Conservation (phyloP, 1,139 yeast species). For the Hanseniaspora gamundiae region DNA sequence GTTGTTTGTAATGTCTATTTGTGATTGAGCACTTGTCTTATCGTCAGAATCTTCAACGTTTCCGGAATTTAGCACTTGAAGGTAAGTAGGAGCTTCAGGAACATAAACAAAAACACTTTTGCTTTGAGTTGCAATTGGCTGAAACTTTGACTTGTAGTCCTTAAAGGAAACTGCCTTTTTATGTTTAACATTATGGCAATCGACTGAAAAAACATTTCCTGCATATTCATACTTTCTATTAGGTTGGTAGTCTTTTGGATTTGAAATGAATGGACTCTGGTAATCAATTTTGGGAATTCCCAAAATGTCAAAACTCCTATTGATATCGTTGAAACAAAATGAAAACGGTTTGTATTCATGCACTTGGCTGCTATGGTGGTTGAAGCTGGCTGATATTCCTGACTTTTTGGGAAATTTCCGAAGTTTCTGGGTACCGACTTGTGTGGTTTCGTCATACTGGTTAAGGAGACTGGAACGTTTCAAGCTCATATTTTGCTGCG, state of each 20-base stretch:
- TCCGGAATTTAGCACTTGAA: slow-evolving; percentile 20
- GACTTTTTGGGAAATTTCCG: too few species aligned
- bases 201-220: slow-evolving; percentile 41
- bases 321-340: slow-evolving; percentile 8
- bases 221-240: slow-evolving; percentile 48
- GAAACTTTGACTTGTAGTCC: slow-evolving; percentile 8
- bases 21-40: too few species aligned
- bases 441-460: too few species aligned
- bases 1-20: neutral
- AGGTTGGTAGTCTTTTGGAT: slow-evolving; percentile 37
- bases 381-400: too few species aligned
- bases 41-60: neutral
- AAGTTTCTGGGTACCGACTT: too few species aligned
- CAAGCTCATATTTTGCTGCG: too few species aligned
- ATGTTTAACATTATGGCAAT: slow-evolving; percentile 19
- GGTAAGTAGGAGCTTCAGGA: slow-evolving; percentile 30
- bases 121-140: slow-evolving; percentile 3
- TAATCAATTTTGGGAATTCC: slow-evolving; percentile 45
- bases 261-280: slow-evolving; percentile 51
- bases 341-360: slow-evolving; percentile 9
- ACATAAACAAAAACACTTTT: slow-evolving; percentile 32
- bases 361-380: neutral
- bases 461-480: too few species aligned
- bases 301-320: slow-evolving; percentile 28
- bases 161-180: slow-evolving; percentile 14